Base-by-base conservation (phyloP, 768 basidiomycete genomes). In the Mycena olivaceomarginata region DNA sequence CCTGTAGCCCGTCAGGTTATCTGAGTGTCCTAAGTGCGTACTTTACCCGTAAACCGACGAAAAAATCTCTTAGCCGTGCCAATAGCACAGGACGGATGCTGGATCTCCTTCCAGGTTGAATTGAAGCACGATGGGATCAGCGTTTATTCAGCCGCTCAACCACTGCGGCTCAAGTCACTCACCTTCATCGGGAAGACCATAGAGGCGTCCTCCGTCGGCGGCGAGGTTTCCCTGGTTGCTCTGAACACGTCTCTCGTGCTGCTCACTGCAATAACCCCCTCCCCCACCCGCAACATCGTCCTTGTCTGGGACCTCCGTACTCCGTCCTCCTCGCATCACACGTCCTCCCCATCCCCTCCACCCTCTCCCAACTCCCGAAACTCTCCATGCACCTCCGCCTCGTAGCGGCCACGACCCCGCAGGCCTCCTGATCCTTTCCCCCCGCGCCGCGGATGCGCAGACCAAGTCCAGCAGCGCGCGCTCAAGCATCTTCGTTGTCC, bases 241-340 rank as follows among this genome's bases (percentile, higher is more conserved):
- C 82, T 94, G 18, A 88, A 89, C 1, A 90, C 93, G 0, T 93
- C 92, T 0, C 88, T 92, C 63, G 90, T 92, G 62, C 87, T 94
- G 57, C 87, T 95, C 12, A 90, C 90, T 53, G 88, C 86, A 39
- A 59, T 87, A 63, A 86, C 87, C 41, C 80, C 82, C 3, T 78
- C 86, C 9, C 82, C 87, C 0, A 80, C 86, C 15, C 81, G 85
- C 45, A 90, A 91, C 73, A 86, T 94, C 67, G 85, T 86, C 18
- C 83, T 93, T 20, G 82, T 94, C 40, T 94, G 94, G 93, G 94
- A 95, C 77, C 85, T 94, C 25, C 92, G 75, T 95, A 93, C 77
- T 91, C 91, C 20, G 91, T 94, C 45, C 84, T 94, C 31, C 86
- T 95, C n/a, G 86, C 92, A 2, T 87, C 89, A 7, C 89, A 92